phyloP scores from a whole-genome alignment of 2,329 filamentous ascomycete genomes.

The Madurella mycetomatis region DNA sequence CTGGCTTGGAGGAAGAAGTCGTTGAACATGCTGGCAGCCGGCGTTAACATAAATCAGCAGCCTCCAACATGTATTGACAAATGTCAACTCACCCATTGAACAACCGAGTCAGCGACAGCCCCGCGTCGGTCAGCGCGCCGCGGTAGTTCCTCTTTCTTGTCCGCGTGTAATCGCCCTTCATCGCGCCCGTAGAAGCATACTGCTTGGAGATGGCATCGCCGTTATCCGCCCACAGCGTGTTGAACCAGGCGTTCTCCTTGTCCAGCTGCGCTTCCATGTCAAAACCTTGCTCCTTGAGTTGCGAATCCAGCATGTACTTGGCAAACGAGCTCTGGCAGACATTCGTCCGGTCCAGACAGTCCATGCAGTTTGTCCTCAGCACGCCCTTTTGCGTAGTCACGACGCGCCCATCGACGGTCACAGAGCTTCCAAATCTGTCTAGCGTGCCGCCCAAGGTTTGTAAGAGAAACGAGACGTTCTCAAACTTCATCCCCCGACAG shows the following conservation, averaged over 20 bases:
- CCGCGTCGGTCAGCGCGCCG: slow-evolving; percentile 86
- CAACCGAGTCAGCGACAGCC: slow-evolving; percentile 75
- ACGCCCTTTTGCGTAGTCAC: slow-evolving; percentile 62
- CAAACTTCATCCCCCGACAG: slow-evolving; percentile 95
- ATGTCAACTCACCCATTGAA: slow-evolving; percentile 55
- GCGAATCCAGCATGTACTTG: slow-evolving; percentile 73
- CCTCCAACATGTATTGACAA: background rate
- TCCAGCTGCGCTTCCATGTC: slow-evolving; percentile 71
- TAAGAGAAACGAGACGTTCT: slow-evolving; percentile 81
- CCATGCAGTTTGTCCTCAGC: slow-evolving; percentile 97
- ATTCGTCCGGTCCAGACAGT: slow-evolving; percentile 93
- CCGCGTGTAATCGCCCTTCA: slow-evolving; percentile 95
- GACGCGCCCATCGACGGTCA: slow-evolving; percentile 45
- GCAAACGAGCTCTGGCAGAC: slow-evolving; percentile 91
- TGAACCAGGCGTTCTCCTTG: slow-evolving; percentile 86
- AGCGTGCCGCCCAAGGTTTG: slow-evolving; percentile 64
- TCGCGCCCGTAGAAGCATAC: slow-evolving; percentile 89
- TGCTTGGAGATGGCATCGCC: slow-evolving; percentile 93
- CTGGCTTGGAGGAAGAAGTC: slow-evolving; percentile 95
- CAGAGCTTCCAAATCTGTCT: slow-evolving; percentile 66
- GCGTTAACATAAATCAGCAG: slow-evolving; percentile 7
- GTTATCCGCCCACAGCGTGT: slow-evolving; percentile 95
- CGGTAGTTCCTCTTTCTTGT: slow-evolving; percentile 87
- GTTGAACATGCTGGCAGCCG: slow-evolving; percentile 74
- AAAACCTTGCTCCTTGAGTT: slow-evolving; percentile 72